Conservation (phyloP, 2,329 filamentous ascomycete genomes). For the Metarhizium sp. region DNA sequence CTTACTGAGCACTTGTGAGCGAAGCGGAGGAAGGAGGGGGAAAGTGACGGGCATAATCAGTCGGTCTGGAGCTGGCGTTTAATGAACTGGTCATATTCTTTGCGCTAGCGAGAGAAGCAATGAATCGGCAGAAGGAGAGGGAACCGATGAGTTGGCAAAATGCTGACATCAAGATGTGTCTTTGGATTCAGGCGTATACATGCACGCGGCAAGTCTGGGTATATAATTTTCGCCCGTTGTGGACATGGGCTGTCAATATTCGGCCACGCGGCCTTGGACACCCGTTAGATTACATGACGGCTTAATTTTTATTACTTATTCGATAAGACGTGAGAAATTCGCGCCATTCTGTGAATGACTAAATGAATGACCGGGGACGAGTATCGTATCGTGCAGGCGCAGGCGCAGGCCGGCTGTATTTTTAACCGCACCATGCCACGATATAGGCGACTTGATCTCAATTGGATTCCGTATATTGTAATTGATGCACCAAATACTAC, state of each 20-base stretch:
- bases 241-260: neutral
- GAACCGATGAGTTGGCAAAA: neutral
- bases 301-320: slow-evolving; percentile 2
- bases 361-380: no score
- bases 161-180: neutral
- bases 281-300: slow-evolving; percentile 1
- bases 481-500: no score
- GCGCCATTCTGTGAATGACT: neutral
- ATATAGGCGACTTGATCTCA: no score
- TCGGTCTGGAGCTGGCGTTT: neutral
- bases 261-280: neutral
- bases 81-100: neutral
- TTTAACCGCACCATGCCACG: no score
- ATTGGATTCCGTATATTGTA: no score
- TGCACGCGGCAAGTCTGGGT: neutral
- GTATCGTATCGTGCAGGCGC: no score
- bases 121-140: neutral
- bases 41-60: neutral
- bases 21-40: neutral
- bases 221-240: neutral
- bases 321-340: neutral
- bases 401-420: no score
- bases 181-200: neutral
- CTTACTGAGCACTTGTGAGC: neutral
- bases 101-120: neutral